Base-by-base conservation (phyloP, 2,329 filamentous ascomycete species). In the Penicillium rolfsii region DNA sequence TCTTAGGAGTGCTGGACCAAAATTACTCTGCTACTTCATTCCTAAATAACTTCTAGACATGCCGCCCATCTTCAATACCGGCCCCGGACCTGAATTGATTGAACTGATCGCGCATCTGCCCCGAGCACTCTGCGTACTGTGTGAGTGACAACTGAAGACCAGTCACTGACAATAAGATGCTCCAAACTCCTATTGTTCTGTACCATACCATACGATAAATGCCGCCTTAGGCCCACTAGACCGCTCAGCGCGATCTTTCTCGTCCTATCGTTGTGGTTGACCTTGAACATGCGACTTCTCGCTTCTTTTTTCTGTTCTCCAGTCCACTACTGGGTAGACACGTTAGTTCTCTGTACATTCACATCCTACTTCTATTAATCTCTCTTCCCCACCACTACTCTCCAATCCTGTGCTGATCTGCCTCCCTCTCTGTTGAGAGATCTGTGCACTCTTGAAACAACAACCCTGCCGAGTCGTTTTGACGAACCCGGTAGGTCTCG, bases 361-460 rank as follows among this genome's bases (percentile, higher is more conserved):
- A 36, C 35, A 36, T 12, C 12, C 35, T 40, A n/a, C 16, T n/a
- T 5, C 36, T 16, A 19, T 52, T 38, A 19, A 22, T 22, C 16
- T 30, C 35, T 41, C 30, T 26, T 38, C 52, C 30, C 52, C 35
- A 26, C 52, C 52, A 38, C 14, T 53, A 35, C n/a, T 53, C n/a
- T 40, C 35, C 48, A 19, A 52, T 40, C 52, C 24, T 6, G 22
- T 41, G 12, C 14, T 40, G 52, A 53, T 53, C 52, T 53, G 22
- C 52, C 52, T 22, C 52, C 36, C 36, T 41, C 49, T 41, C 49
- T 30, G 48, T 52, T n/a, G 49, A 14, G 14, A 53, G 35, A 53
- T 41, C 52, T 11, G 52, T 53, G 52, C 52, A 40, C 52, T 26
- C 22, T 52, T 52, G 49, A 38, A 52, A 52, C 49, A 53, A 53